Evolutionary conservation across 2,329 filamentous ascomycete genomes (phyloP).

Genomic region (Basipetospora chlamydospora): DNA sequence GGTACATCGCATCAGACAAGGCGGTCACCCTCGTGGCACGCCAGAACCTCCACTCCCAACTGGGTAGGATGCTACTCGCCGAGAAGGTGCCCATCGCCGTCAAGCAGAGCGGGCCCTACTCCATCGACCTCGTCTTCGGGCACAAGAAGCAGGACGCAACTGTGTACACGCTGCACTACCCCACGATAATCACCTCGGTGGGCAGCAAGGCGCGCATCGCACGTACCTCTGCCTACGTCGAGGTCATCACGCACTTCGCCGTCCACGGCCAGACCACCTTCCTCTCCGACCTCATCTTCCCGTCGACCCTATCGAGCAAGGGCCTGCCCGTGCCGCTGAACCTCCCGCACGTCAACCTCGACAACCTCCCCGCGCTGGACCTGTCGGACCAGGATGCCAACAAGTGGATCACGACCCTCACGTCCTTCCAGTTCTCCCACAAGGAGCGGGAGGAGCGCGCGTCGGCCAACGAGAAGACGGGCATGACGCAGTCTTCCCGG

Average conservation of each 20-base stretch:
- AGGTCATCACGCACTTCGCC: slow-evolving; percentile 22
- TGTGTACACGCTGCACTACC: slow-evolving; percentile 22
- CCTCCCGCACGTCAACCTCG: slow-evolving; percentile 27
- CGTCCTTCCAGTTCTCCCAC: slow-evolving; percentile 25
- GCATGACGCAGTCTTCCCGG: slow-evolving; percentile 17
- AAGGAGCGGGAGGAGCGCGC: slow-evolving; percentile 24
- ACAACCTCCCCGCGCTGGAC: slow-evolving; percentile 27
- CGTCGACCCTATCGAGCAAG: slow-evolving; percentile 14
- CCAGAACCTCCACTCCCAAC: slow-evolving; percentile 20
- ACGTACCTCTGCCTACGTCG: slow-evolving; percentile 27
- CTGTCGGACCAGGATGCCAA: slow-evolving; percentile 18
- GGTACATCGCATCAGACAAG: slow-evolving; percentile 16
- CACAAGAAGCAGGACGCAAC: slow-evolving; percentile 13
- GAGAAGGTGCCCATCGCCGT: slow-evolving; percentile 23
- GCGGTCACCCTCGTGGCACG: slow-evolving; percentile 23
- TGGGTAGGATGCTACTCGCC: slow-evolving; percentile 21
- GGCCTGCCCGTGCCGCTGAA: slow-evolving; percentile 22
- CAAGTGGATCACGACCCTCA: slow-evolving; percentile 24
- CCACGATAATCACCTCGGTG: slow-evolving; percentile 21
- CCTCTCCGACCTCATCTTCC: slow-evolving; percentile 20
- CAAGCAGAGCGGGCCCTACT: slow-evolving; percentile 23
- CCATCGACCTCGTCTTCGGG: slow-evolving; percentile 26
- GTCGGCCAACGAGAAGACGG: slow-evolving; percentile 8
- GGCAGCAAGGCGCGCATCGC: slow-evolving; percentile 24
- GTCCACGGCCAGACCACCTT: neutral